These are phyloP conservation scores for Solanum piurae DNA, from an alignment of 257 asterid genomes.

Conservation along the genomic window DNA sequence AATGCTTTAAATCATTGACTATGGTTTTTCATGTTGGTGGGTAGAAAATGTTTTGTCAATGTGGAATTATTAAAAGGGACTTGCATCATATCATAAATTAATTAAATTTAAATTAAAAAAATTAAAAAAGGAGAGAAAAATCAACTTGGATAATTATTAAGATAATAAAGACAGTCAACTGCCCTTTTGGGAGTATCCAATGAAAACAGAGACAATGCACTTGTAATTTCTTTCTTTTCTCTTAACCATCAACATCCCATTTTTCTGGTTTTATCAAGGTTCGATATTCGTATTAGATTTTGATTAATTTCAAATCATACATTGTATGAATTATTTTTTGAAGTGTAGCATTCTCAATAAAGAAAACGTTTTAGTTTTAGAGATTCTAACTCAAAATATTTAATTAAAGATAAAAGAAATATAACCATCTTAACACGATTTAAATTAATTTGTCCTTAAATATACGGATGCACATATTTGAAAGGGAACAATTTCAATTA, in stretches of 20 bases:
- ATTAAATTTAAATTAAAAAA: neutral
- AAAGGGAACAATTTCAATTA: neutral
- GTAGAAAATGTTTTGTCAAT: neutral
- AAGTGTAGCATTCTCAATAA: neutral
- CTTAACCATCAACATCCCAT: neutral
- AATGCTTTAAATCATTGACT: neutral
- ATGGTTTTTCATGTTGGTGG: neutral
- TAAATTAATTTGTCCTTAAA: neutral
- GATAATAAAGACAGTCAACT: neutral
- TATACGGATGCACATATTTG: neutral
- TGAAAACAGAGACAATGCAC: neutral
- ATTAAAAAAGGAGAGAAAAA: neutral
- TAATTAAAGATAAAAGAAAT: neutral
- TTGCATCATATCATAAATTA: neutral
- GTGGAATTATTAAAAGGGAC: neutral
- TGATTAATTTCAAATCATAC: neutral
- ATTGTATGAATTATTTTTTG: neutral
- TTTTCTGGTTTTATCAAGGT: neutral
- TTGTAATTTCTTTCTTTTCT: neutral
- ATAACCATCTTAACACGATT: neutral
- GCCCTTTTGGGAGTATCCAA: neutral
- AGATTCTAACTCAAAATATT: fast-evolving
- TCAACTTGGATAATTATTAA: neutral
- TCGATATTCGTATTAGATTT: too few relatives aligned
- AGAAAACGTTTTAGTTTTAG: fast-evolving